phyloP scores from a whole-genome alignment of 164 flowering plant genomes.

The Kalanchoe fedtschenkoi region DNA sequence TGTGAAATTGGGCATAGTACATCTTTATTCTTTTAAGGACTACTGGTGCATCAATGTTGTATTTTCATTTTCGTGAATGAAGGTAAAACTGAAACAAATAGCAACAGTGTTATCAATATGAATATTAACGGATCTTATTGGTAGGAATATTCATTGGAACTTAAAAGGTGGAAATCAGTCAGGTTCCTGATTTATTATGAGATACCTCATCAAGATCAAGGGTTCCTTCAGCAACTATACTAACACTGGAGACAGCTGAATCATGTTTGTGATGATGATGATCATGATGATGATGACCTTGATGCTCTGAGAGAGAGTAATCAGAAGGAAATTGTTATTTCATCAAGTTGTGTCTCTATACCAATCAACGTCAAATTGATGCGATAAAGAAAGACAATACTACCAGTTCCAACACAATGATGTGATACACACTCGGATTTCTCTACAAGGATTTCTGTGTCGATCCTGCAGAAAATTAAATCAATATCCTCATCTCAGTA shows the following conservation, averaged over 20 bases:
- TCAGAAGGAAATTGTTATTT: background rate
- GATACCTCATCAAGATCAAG: slow-evolving; percentile 92
- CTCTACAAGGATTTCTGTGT: slow-evolving; percentile 48
- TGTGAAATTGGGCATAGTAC: too few relatives aligned
- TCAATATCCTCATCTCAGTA: background rate
- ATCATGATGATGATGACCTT: slow-evolving; percentile 52
- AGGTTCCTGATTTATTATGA: background rate
- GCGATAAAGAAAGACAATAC: background rate
- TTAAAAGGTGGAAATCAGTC: background rate
- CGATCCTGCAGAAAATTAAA: slow-evolving; percentile 46
- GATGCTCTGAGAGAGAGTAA: slow-evolving; percentile 30
- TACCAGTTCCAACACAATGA: slow-evolving; percentile 33
- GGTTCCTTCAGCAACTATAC: slow-evolving; percentile 78
- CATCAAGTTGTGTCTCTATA: background rate
- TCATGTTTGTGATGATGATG: slow-evolving; percentile 83
- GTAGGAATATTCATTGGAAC: too few relatives aligned
- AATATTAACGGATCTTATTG: too few relatives aligned
- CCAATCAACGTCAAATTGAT: background rate
- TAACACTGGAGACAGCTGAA: slow-evolving; percentile 86
- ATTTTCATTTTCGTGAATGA: too few relatives aligned
- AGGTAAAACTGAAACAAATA: background rate
- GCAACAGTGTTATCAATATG: too few relatives aligned
- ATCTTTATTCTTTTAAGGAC: background rate
- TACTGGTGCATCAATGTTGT: background rate
- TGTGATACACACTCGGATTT: slow-evolving; percentile 25